Conservation (phyloP, 495 filamentous ascomycete genomes). For the Penicillium verhagenii region DNA sequence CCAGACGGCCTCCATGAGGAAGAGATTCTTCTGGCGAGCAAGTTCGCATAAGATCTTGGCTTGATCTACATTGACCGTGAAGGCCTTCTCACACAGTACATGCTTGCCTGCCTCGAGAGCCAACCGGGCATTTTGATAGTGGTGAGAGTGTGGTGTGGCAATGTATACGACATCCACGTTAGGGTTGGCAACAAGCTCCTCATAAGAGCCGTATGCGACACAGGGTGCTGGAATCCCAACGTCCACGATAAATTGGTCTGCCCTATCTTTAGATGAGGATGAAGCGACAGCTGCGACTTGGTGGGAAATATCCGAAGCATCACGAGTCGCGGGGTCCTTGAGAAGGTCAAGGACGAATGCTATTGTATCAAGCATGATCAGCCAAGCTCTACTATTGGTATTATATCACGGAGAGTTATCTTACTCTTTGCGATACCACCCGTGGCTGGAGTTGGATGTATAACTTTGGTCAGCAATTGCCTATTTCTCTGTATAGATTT, state of each 20-base stretch:
- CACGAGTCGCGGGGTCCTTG: slow-evolving; percentile 68
- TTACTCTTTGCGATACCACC: slow-evolving; percentile 75
- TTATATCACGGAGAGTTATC: slow-evolving; percentile 12
- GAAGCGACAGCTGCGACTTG: slow-evolving; percentile 79
- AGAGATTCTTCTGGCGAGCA: slow-evolving; percentile 76
- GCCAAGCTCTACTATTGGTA: background rate
- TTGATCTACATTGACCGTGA: slow-evolving; percentile 87
- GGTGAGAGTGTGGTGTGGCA: slow-evolving; percentile 92
- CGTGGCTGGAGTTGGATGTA: slow-evolving; percentile 52
- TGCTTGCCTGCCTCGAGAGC: slow-evolving; percentile 80
- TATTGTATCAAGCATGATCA: slow-evolving; percentile 18
- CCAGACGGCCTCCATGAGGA: slow-evolving; percentile 97
- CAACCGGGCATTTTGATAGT: slow-evolving; percentile 88
- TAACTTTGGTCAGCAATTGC: slow-evolving; percentile 14
- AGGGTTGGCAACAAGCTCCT: slow-evolving; percentile 71
- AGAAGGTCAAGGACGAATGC: slow-evolving; percentile 84
- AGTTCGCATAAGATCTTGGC: slow-evolving; percentile 70
- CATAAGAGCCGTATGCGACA: slow-evolving; percentile 78
- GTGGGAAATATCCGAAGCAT: slow-evolving; percentile 73
- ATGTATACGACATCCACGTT: slow-evolving; percentile 88
- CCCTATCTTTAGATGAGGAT: slow-evolving; percentile 66
- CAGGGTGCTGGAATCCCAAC: slow-evolving; percentile 62
- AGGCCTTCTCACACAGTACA: slow-evolving; percentile 90
- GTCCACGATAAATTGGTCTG: slow-evolving; percentile 68
- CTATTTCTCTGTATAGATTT: background rate